These are phyloP conservation scores for Alisma plantagoaquatica DNA, from an alignment of 106 monocot genomes.

Conservation along the genomic window DNA sequence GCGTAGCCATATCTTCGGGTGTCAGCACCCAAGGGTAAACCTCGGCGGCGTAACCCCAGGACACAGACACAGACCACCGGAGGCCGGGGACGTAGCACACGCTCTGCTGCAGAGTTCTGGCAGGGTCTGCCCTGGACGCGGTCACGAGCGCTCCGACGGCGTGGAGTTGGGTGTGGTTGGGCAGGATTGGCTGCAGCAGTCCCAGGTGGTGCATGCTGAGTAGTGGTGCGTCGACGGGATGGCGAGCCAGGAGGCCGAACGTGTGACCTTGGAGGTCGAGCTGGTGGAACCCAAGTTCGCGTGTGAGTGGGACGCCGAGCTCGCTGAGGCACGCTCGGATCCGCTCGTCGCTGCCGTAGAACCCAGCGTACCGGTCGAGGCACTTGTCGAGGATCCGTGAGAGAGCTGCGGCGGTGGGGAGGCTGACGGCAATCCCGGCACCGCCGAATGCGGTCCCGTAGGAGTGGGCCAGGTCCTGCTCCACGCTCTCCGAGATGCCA, in stretches of 20 bases:
- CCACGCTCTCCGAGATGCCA: slow-evolving; percentile 70
- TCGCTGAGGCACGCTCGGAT: slow-evolving; percentile 61
- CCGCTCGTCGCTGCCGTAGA: slow-evolving; percentile 71
- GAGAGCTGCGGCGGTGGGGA: slow-evolving; percentile 43
- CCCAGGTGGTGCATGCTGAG: slow-evolving; percentile 80
- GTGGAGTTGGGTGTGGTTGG: slow-evolving; percentile 24
- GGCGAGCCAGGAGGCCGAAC: slow-evolving; percentile 73
- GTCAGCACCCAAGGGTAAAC: slow-evolving; percentile 34
- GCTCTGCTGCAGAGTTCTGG: slow-evolving; percentile 49
- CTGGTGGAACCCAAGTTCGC: slow-evolving; percentile 79
- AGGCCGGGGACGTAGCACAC: slow-evolving; percentile 43
- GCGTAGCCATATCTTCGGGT: slow-evolving; percentile 29
- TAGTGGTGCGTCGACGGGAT: slow-evolving; percentile 65
- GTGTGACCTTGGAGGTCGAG: slow-evolving; percentile 53
- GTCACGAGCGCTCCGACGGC: slow-evolving; percentile 25
- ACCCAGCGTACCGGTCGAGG: slow-evolving; percentile 34
- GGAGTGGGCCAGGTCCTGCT: slow-evolving; percentile 60
- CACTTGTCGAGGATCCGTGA: slow-evolving; percentile 37
- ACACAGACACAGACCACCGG: slow-evolving; percentile 68
- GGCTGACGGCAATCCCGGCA: slow-evolving; percentile 74
- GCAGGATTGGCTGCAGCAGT: slow-evolving; percentile 34
- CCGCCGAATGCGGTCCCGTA: slow-evolving; percentile 87
- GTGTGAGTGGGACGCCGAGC: slow-evolving; percentile 68
- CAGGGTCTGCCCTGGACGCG: slow-evolving; percentile 43
- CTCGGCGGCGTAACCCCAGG: slow-evolving; percentile 83